phyloP scores from a whole-genome alignment of 139 green algal species.

The Nannochloris sp. region DNA sequence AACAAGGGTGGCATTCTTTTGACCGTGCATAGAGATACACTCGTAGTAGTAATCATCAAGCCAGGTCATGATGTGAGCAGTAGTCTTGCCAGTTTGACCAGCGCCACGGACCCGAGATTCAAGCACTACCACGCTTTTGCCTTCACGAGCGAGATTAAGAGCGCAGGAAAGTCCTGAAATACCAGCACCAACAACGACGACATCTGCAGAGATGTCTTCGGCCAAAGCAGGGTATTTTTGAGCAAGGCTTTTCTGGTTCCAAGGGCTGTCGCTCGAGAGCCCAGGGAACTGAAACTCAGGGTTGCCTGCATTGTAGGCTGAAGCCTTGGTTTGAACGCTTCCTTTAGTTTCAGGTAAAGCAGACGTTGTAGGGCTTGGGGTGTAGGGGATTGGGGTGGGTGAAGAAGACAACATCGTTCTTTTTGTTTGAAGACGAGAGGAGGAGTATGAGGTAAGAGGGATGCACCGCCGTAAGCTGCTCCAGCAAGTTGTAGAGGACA shows the following conservation, averaged over 20 bases:
- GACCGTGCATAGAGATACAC: constrained; percentile 37
- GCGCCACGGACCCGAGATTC: constrained; percentile 40
- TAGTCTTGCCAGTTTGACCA: constrained; percentile 56
- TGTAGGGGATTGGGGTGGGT: too few relatives aligned
- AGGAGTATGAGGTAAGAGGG: too few relatives aligned
- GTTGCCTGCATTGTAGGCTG: neutral
- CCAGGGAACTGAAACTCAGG: constrained; percentile 5
- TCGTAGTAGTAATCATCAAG: constrained; percentile 52
- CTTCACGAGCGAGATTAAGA: constrained; percentile 49
- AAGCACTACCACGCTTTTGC: constrained; percentile 57
- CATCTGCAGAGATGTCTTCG: constrained; percentile 32
- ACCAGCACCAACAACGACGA: constrained; percentile 49
- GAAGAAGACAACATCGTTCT: too few relatives aligned
- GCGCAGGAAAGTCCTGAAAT: constrained; percentile 52
- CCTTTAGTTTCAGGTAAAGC: too few relatives aligned
- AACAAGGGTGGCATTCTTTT: constrained; percentile 33
- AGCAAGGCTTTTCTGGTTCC: constrained; percentile 16
- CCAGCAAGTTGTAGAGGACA: too few relatives aligned
- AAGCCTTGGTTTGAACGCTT: too few relatives aligned
- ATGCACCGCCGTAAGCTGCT: too few relatives aligned
- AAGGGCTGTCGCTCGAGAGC: neutral
- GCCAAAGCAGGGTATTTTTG: constrained; percentile 41
- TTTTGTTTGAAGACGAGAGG: too few relatives aligned
- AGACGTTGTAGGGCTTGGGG: too few relatives aligned
- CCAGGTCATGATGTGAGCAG: constrained; percentile 39